phyloP scores from a whole-genome alignment of 331 rosid genomes.

The Quercus lobata region DNA sequence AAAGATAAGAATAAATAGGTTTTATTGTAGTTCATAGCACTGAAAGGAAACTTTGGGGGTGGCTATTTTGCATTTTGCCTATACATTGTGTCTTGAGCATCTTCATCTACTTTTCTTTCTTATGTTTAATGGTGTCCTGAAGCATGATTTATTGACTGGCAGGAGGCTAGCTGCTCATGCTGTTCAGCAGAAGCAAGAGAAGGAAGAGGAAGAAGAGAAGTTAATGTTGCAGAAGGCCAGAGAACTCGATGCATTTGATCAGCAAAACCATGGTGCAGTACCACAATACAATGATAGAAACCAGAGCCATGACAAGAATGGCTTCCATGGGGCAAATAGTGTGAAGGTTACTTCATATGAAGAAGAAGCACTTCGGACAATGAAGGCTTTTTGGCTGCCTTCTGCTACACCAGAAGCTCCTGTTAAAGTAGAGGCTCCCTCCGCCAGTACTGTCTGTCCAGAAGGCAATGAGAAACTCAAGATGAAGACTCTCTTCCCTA shows the following conservation, averaged over 20 bases:
- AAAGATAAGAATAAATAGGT: not conserved
- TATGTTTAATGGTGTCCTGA: not conserved
- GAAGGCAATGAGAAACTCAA: constrained; percentile 85
- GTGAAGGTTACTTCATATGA: constrained; percentile 92
- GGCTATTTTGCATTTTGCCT: not conserved
- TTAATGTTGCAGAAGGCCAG: constrained; percentile 73
- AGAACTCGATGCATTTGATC: constrained; percentile 95
- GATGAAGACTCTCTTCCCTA: constrained; percentile 71
- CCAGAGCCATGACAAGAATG: constrained; percentile 68
- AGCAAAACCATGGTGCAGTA: constrained; percentile 94
- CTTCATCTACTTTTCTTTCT: not conserved
- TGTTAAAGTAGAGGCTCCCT: constrained; percentile 69
- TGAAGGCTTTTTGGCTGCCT: constrained; percentile 99
- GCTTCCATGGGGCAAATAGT: constrained; percentile 97
- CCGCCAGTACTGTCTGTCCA: constrained; percentile 66
- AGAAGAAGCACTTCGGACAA: constrained; percentile 96
- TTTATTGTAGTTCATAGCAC: not conserved
- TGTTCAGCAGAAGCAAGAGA: constrained; percentile 85
- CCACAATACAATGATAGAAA: constrained; percentile 82
- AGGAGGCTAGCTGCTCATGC: constrained; percentile 80
- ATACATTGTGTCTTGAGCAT: not conserved
- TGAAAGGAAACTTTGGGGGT: not conserved
- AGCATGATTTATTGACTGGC: constrained; percentile 14
- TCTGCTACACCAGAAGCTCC: constrained; percentile 92
- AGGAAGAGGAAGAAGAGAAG: constrained; percentile 79